phyloP scores from a whole-genome alignment of 78 protist genomes.

The Chrysochromulina parva region DNA sequence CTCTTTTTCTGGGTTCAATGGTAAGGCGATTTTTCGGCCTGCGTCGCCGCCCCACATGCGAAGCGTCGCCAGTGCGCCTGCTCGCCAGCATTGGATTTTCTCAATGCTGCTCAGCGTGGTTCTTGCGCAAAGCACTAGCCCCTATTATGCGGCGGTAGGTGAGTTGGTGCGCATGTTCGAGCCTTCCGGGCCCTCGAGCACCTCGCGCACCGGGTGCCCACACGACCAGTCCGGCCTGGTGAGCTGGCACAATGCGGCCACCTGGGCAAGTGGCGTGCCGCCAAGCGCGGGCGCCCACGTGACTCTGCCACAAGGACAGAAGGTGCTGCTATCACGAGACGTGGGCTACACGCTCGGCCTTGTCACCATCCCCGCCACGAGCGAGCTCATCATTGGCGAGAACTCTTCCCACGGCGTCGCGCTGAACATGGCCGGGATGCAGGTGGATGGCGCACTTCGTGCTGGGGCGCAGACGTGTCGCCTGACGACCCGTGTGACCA shows the following conservation, averaged over 20 bases:
- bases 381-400: slow-evolving; percentile 4
- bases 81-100: too few species aligned
- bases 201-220: not conserved
- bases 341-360: not conserved
- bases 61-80: too few species aligned
- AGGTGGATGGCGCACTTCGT: slow-evolving; percentile 8
- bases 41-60: too few species aligned
- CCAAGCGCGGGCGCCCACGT: not conserved
- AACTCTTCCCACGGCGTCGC: not conserved
- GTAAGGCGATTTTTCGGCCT: too few species aligned
- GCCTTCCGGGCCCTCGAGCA: too few species aligned
- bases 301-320: not conserved
- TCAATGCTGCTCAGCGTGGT: too few species aligned
- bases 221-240: not conserved
- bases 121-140: too few species aligned
- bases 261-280: not conserved
- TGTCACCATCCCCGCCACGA: not conserved
- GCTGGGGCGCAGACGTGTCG: slow-evolving; percentile 1
- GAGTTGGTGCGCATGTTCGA: too few species aligned
- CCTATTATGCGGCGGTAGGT: too few species aligned
- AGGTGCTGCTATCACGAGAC: not conserved
- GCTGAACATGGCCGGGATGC: not conserved
- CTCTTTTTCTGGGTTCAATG: too few species aligned
- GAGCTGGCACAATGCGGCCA: not conserved
- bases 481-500: not conserved